Percentiles rank a stretch among this genome's conserved stretches.
phyloP scores from a whole-genome alignment of 2,329 filamentous ascomycete genomes.

The Lizonia empirigonia region DNA sequence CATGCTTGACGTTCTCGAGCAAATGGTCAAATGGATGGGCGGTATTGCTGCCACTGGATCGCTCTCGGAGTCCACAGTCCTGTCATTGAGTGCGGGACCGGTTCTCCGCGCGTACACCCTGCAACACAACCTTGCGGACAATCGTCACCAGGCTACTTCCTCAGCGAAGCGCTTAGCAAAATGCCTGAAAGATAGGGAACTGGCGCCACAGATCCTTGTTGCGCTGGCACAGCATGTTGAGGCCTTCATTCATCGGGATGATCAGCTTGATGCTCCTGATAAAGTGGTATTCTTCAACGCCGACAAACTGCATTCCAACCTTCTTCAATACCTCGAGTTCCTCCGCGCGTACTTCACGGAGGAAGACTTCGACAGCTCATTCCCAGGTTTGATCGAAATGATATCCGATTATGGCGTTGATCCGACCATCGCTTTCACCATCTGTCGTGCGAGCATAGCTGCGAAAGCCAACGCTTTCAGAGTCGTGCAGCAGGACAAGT shows the following conservation, averaged over 20 bases:
- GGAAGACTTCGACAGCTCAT: conserved; percentile 76
- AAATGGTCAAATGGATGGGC: conserved; percentile 90
- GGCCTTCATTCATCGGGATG: conserved; percentile 77
- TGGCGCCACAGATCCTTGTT: conserved; percentile 84
- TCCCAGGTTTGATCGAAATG: conserved; percentile 76
- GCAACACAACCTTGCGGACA: conserved; percentile 75
- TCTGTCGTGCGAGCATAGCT: conserved; percentile 73
- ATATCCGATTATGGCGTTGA: conserved; percentile 81
- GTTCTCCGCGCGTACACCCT: conserved; percentile 80
- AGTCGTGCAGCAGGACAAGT: conserved; percentile 36
- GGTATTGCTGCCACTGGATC: conserved; percentile 86
- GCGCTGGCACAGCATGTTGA: conserved; percentile 89
- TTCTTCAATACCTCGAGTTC: conserved; percentile 88
- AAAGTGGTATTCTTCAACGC: conserved; percentile 88
- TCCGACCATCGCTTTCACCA: conserved; percentile 80
- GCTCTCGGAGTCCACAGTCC: conserved; percentile 85
- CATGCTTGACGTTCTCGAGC: conserved; percentile 88
- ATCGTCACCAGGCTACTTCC: conserved; percentile 73
- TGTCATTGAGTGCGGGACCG: conserved; percentile 86
- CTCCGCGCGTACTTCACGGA: conserved; percentile 78
- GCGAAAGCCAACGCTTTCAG: conserved; percentile 48
- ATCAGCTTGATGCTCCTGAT: conserved; percentile 78
- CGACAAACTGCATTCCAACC: conserved; percentile 85
- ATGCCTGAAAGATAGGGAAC: conserved; percentile 75
- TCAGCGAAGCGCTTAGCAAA: conserved; percentile 81